These are phyloP conservation scores for Ceratobasidium sp. DNA, from an alignment of 1,284 basidiomycete species.

Conservation along the genomic window DNA sequence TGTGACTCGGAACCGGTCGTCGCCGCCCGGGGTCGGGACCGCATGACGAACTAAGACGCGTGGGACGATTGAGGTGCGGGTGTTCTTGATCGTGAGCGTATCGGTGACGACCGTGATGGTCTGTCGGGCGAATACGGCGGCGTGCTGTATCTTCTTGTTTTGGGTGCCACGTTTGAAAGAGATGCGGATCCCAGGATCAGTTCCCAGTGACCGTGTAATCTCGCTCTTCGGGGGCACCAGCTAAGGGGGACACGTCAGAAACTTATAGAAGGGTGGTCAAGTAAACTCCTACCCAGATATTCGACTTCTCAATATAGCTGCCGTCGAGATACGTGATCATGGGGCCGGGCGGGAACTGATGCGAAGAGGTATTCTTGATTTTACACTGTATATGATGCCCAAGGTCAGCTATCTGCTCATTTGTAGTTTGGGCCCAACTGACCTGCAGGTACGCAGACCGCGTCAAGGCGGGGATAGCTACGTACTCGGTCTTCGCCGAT, in stretches of 20 bases:
- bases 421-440: not conserved
- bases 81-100: constrained; percentile 62
- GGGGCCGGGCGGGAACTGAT: constrained; percentile 43
- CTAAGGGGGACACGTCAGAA: constrained; percentile 52
- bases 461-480: constrained; percentile 45
- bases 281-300: constrained; percentile 14
- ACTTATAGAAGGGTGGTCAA: constrained; percentile 33
- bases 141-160: not conserved
- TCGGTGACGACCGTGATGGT: constrained; percentile 54
- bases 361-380: constrained; percentile 39
- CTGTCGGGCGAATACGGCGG: constrained; percentile 36
- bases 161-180: constrained; percentile 59
- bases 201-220: constrained; percentile 65
- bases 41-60: constrained; percentile 63
- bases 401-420: not conserved
- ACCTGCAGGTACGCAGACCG: constrained; percentile 47
- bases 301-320: constrained; percentile 44
- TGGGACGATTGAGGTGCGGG: constrained; percentile 59
- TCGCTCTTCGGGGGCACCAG: constrained; percentile 32
- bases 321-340: constrained; percentile 48
- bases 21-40: constrained; percentile 57
- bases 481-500: constrained; percentile 43
- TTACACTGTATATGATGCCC: constrained; percentile 48
- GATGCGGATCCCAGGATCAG: constrained; percentile 62
- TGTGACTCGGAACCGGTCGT: constrained; percentile 60